Percentiles rank a stretch among this genome's conserved stretches.
These are phyloP conservation scores for Arthrobotrys conoides DNA, from an alignment of 2,329 filamentous ascomycete species.

Conservation along the genomic window DNA sequence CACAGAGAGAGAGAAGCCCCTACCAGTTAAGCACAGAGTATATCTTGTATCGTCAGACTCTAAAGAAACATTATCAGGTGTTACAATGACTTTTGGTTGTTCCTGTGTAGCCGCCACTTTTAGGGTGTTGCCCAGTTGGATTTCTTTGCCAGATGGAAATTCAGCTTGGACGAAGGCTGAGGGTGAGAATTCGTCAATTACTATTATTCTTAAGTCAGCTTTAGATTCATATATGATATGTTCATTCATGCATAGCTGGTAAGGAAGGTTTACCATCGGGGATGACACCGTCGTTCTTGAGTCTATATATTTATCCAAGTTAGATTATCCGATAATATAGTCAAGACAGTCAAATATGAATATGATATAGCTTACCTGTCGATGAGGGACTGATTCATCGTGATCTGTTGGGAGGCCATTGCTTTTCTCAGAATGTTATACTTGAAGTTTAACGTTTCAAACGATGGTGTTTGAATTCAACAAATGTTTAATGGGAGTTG, in stretches of 20 bases:
- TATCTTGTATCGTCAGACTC: conserved; percentile 60
- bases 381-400: conserved; percentile 62
- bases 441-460: not conserved
- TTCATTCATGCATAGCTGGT: conserved; percentile 34
- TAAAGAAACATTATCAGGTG: conserved; percentile 53
- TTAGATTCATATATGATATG: not conserved
- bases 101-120: conserved; percentile 66
- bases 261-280: conserved; percentile 64
- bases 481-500: no score
- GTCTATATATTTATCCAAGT: conserved; percentile 60
- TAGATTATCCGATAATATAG: not conserved
- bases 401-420: conserved; percentile 41
- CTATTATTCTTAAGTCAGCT: conserved; percentile 66
- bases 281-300: conserved; percentile 65
- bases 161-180: conserved; percentile 70
- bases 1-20: not conserved
- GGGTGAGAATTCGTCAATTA: conserved; percentile 75
- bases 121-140: conserved; percentile 72
- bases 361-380: conserved; percentile 54
- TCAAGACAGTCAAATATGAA: no score
- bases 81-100: conserved; percentile 66
- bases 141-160: conserved; percentile 69
- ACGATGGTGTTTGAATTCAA: no score
- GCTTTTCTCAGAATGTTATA: no score
- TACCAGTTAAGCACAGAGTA: conserved; percentile 60